phyloP scores from a whole-genome alignment of 2,329 filamentous ascomycete genomes.

The Colletotrichum karsti region DNA sequence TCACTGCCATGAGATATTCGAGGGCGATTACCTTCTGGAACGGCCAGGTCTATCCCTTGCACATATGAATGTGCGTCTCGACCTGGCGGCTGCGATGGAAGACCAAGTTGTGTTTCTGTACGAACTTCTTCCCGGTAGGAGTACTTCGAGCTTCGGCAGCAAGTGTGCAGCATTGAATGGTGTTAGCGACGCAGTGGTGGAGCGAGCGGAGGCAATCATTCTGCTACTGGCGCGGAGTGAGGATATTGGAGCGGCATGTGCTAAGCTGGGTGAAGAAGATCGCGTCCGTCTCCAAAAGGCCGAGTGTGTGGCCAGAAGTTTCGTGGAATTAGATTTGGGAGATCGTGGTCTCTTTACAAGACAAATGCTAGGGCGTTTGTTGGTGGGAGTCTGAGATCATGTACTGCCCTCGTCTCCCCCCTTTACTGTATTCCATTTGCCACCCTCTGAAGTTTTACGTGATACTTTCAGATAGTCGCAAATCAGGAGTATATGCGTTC shows the following conservation, averaged over 20 bases:
- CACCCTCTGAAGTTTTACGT: too few relatives aligned
- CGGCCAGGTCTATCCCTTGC: constrained; percentile 64
- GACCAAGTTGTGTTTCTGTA: constrained; percentile 81
- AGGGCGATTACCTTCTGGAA: constrained; percentile 64
- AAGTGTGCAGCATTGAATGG: constrained; percentile 89
- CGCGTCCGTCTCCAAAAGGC: constrained; percentile 73
- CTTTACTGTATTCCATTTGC: too few relatives aligned
- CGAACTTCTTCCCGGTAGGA: constrained; percentile 72
- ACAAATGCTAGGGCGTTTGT: not conserved
- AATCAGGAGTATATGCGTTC: too few relatives aligned
- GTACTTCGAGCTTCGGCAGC: constrained; percentile 84
- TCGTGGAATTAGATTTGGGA: constrained; percentile 47
- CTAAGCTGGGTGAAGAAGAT: constrained; percentile 71
- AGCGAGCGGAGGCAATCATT: constrained; percentile 79
- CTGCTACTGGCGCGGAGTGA: constrained; percentile 75
- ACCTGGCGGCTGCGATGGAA: constrained; percentile 59
- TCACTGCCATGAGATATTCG: constrained; percentile 78
- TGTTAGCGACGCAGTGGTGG: constrained; percentile 75
- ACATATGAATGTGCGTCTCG: constrained; percentile 76
- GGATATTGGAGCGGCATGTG: constrained; percentile 78
- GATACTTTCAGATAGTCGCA: too few relatives aligned
- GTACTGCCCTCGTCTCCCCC: not conserved
- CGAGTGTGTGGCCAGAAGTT: constrained; percentile 65
- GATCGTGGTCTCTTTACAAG: not conserved
- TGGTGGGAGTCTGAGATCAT: not conserved